Conservation (phyloP, 139 green algal genomes). For the Eudorina sp. region DNA sequence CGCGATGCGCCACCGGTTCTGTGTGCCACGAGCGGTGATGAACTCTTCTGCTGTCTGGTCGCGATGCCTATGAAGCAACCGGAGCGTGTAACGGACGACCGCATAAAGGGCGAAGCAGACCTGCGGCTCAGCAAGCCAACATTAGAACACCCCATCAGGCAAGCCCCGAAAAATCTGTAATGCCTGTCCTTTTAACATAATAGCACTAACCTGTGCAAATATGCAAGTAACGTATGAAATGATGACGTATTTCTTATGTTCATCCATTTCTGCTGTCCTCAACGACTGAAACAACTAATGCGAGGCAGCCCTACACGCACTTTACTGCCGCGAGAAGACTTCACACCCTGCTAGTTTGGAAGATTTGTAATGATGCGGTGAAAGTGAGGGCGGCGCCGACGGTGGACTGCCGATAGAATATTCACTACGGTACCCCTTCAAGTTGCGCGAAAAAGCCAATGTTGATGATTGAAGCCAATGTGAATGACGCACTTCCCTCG, state of each 20-base stretch:
- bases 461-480: no score
- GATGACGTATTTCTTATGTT: constrained; percentile 37
- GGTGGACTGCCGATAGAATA: no score
- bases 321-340: no score
- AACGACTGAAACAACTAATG: no score
- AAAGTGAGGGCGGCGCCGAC: no score
- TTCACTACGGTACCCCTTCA: no score
- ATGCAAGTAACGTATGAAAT: constrained; percentile 52
- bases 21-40: constrained; percentile 65
- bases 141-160: not conserved
- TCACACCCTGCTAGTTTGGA: no score
- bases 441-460: no score
- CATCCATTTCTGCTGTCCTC: constrained; percentile 4
- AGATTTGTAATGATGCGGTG: no score
- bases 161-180: not conserved
- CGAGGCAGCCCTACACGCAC: no score
- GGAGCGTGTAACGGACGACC: not conserved
- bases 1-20: constrained; percentile 62
- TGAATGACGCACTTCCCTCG: no score
- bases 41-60: constrained; percentile 68
- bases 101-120: constrained; percentile 25
- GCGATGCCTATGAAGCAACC: not conserved
- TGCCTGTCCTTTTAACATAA: no score
- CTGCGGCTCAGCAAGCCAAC: not conserved
- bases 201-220: constrained; percentile 9